Evolutionary conservation across 495 filamentous ascomycete genomes (phyloP), one percentile per base, ranked within the genome.

Genomic region (Pyrenopolyporus hunteri): DNA sequence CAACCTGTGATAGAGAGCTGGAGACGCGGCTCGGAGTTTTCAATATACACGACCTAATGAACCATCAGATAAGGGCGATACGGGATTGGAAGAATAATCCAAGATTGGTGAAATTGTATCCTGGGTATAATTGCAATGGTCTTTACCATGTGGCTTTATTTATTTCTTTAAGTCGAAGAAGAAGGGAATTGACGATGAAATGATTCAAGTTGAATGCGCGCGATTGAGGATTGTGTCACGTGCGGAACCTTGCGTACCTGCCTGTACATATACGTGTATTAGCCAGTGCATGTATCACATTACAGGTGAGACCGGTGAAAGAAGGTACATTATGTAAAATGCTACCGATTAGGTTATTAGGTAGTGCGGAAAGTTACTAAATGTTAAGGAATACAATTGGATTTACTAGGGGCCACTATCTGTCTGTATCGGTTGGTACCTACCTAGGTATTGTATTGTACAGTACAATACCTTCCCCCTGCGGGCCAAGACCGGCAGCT

Each of bases 201-300:
- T 57, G 47, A 63, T 19, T 45, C 35, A 6, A 52, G 53, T 63
- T 25, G 39, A 45, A 49, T 46, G 33, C 14, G 32, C 28, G 59
- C 59, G 53, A 63, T 36, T 57, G 53, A 57, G 23, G 40, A 19
- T 36, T 52, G 52, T 57, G 53, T 63, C 59, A 63, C 59, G 59
- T 63, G 59, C 19, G 28, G 35, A 35, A 52, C 25, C 10, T n/a
- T 4, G 29, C 17, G 42, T 26, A 45, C n/a, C n/a, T n/a, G n/a
- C n/a, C n/a, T 28, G 20, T 28, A 14, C 7, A 44, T 17, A n/a
- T 14, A 44, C 25, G 40, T 26, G 26, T n/a, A 17, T 45, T 6
- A 40, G 36, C 10, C 19, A 39, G 20, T 40, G 20, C 8, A 20
- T 3, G 37, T 40, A 40, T 16, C 43, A 31, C 26, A 9, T 22